Conservation (phyloP, 495 filamentous ascomycete species). For the Articulospora tetracladia region DNA sequence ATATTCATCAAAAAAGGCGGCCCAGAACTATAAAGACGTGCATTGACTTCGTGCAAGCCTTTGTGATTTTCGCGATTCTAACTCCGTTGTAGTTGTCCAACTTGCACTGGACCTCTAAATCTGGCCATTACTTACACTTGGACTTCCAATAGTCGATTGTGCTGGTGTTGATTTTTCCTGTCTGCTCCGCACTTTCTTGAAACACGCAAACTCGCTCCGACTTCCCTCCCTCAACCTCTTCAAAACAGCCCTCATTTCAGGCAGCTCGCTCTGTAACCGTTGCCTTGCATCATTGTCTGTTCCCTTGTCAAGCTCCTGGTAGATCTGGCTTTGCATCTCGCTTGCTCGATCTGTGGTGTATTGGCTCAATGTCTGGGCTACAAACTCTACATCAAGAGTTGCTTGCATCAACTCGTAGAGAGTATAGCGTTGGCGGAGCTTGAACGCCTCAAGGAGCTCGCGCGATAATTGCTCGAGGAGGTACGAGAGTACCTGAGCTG, state of each 20-base stretch:
- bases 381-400: constrained; percentile 93
- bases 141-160: not conserved
- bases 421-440: constrained; percentile 58
- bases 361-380: constrained; percentile 83
- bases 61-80: too few species aligned
- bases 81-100: not conserved
- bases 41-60: too few species aligned
- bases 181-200: constrained; percentile 46
- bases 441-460: constrained; percentile 69
- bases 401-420: constrained; percentile 91
- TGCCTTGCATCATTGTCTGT: constrained; percentile 81
- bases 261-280: constrained; percentile 77
- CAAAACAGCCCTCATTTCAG: constrained; percentile 79
- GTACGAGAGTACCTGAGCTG: constrained; percentile 69
- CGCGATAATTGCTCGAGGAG: constrained; percentile 72
- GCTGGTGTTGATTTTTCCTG: not conserved
- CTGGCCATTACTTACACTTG: not conserved
- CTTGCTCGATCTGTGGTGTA: constrained; percentile 83
- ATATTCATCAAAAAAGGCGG: too few species aligned
- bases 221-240: constrained; percentile 80
- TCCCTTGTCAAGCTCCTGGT: constrained; percentile 78
- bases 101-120: not conserved
- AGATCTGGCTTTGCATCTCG: constrained; percentile 78
- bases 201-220: constrained; percentile 81
- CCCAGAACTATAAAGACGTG: too few species aligned